phyloP scores from a whole-genome alignment of 2,329 filamentous ascomycete genomes.

The Scedosporium aurantiacum region DNA sequence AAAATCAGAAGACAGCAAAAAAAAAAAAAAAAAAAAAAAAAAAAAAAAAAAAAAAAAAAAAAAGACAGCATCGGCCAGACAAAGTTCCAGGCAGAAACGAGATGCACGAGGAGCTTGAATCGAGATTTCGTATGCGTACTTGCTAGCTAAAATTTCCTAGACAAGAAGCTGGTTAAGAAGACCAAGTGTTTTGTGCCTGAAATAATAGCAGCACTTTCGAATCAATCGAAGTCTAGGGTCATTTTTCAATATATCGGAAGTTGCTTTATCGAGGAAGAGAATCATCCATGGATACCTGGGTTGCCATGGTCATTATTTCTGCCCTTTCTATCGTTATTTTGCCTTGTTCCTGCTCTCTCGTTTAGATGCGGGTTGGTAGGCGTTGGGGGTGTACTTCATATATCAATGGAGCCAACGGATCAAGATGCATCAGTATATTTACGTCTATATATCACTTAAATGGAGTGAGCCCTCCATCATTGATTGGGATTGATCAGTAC shows the following conservation, averaged over 20 bases:
- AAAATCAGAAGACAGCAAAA: not conserved
- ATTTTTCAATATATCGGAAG: not conserved
- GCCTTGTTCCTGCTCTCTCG: too few relatives aligned
- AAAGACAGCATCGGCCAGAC: not conserved
- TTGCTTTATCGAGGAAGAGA: not conserved
- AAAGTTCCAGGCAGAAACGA: not conserved
- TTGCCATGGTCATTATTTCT: not conserved
- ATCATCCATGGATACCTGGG: not conserved
- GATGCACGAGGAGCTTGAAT: not conserved
- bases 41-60: too few relatives aligned
- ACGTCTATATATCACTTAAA: not conserved
- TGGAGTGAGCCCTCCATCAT: not conserved
- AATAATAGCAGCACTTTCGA: not conserved
- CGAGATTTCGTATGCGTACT: not conserved
- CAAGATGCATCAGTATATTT: not conserved
- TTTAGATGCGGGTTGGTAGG: too few relatives aligned
- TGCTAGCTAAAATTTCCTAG: not conserved
- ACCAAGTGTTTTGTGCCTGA: not conserved
- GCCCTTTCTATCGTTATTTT: too few relatives aligned
- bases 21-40: too few relatives aligned
- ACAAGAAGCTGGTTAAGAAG: constrained; percentile 1
- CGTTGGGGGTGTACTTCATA: not conserved
- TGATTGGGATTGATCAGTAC: not conserved
- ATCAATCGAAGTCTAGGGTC: not conserved
- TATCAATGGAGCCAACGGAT: not conserved